Evolutionary conservation across 176 grass and related monocot genomes (phyloP), one percentile per base, ranked within the genome.

Genomic region (Oryza glumipatula): DNA sequence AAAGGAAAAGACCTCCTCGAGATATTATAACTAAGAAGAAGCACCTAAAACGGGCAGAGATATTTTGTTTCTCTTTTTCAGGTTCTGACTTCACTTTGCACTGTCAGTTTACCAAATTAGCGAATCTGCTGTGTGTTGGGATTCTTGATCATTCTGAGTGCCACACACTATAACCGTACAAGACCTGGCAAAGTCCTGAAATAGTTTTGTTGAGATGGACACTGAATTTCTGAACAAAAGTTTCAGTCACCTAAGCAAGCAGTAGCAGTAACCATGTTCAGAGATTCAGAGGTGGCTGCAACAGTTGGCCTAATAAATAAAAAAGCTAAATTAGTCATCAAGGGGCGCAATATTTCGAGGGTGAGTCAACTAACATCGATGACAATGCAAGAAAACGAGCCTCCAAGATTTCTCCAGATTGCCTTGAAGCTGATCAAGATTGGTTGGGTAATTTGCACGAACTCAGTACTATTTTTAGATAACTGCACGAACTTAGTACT

Each of bases 201-300:
- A 3, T 7, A 8, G 41, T 60, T 30, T 14, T 19, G 36, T 38
- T 54, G 51, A 38, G 11, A 33, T 70, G 43, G 26, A 36, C 19
- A 12, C n/a, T 84, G 32, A 68, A 39, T 24, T 41, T n/a, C 38
- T 60, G 54, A 11, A 78, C 54, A 61, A 7, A 32, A 16, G 24
- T 5, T 24, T 1, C 54, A 26, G 26, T 15, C 23, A 58, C 64
- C 22, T 33, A 3, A 64, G n/a, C 41, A 72, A 72, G n/a, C 23
- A 67, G 19, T 0, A 3, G 23, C 11, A 11, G 12, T 9, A 19
- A 0, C 56, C 48, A 76, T 5, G 49, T 19, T 73, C 19, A 41
- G 65, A n/a, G 26, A 44, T 80, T 86, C 83, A 72, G 78, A 64
- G 75, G 51, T 49, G 4, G 75, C 4, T 77, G 16, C 47, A 6